Percentiles rank a stretch among this genome's conserved stretches.
Conservation (phyloP, 805 yeast genomes). For the Metschnikowia baotianmanensis region DNA sequence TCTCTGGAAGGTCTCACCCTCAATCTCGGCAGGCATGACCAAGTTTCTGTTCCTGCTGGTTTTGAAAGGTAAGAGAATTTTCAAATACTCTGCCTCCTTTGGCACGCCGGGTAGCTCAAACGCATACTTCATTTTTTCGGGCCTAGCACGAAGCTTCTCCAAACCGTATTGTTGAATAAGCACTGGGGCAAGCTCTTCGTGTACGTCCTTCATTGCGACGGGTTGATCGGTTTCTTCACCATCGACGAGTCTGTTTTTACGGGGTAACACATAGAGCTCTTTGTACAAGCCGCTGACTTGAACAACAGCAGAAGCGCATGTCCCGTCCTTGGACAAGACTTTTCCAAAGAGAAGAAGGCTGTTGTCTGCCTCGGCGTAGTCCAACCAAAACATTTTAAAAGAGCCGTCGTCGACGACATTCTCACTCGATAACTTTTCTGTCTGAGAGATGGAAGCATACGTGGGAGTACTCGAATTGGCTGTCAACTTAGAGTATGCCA, state of each 20-base stretch:
- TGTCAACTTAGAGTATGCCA: conserved; percentile 15
- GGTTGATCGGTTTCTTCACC: conserved; percentile 40
- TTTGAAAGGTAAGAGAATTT: conserved; percentile 70
- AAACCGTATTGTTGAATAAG: conserved; percentile 63
- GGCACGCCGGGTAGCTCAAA: conserved; percentile 85
- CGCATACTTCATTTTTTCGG: conserved; percentile 76
- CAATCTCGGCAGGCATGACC: conserved; percentile 57
- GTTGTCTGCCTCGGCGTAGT: conserved; percentile 75
- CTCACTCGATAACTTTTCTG: conserved; percentile 32
- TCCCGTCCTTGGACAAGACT: conserved; percentile 55
- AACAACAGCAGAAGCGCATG: conserved; percentile 68
- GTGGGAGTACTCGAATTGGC: conserved; percentile 22
- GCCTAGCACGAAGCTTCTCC: conserved; percentile 62
- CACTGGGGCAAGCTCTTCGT: conserved; percentile 70
- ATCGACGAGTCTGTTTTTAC: conserved; percentile 43
- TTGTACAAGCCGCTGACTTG: conserved; percentile 69
- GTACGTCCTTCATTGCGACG: conserved; percentile 61
- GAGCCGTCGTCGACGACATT: conserved; percentile 29
- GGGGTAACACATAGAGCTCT: conserved; percentile 77
- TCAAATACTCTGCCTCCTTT: conserved; percentile 72
- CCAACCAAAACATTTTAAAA: conserved; percentile 85
- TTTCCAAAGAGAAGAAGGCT: conserved; percentile 79
- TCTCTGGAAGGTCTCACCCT: conserved; percentile 72
- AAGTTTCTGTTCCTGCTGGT: conserved; percentile 53
- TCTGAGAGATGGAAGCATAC: conserved; percentile 24